Conservation (phyloP, 805 yeast genomes). For the Saccharomycopsis guyanensis region DNA sequence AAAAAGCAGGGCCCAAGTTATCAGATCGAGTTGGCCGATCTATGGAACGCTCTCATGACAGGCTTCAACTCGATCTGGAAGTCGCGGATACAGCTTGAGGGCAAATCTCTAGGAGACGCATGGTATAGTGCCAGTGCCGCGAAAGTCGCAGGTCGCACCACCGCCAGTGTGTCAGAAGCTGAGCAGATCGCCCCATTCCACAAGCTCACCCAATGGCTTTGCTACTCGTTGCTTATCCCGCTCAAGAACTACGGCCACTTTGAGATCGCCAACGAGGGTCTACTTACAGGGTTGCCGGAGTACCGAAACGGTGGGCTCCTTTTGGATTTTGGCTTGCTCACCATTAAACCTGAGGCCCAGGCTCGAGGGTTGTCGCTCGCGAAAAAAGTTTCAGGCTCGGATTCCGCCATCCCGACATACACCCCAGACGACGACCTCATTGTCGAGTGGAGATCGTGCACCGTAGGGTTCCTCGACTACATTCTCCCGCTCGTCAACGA, state of each 20-base stretch:
- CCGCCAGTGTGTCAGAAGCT: conserved; percentile 25
- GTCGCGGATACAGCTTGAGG: conserved; percentile 45
- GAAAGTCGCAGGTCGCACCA: conserved; percentile 28
- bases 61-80: conserved; percentile 53
- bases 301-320: conserved; percentile 60
- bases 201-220: conserved; percentile 60
- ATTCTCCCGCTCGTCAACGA: conserved; percentile 45
- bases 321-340: conserved; percentile 46
- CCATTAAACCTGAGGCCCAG: conserved; percentile 36
- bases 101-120: conserved; percentile 52
- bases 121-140: conserved; percentile 33
- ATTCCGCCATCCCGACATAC: conserved; percentile 38
- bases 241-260: conserved; percentile 38
- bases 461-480: conserved; percentile 48
- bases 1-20: conserved; percentile 22
- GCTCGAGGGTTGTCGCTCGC: conserved; percentile 34
- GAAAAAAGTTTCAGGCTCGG: conserved; percentile 9
- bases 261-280: conserved; percentile 30
- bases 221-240: conserved; percentile 52
- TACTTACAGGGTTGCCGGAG: conserved; percentile 53
- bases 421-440: conserved; percentile 50
- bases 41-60: conserved; percentile 52
- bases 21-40: conserved; percentile 35
- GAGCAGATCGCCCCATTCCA: conserved; percentile 51
- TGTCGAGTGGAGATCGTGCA: conserved; percentile 62